Base-by-base conservation (phyloP, 176 grass and related monocot species). In the Ensete glaucum region DNA sequence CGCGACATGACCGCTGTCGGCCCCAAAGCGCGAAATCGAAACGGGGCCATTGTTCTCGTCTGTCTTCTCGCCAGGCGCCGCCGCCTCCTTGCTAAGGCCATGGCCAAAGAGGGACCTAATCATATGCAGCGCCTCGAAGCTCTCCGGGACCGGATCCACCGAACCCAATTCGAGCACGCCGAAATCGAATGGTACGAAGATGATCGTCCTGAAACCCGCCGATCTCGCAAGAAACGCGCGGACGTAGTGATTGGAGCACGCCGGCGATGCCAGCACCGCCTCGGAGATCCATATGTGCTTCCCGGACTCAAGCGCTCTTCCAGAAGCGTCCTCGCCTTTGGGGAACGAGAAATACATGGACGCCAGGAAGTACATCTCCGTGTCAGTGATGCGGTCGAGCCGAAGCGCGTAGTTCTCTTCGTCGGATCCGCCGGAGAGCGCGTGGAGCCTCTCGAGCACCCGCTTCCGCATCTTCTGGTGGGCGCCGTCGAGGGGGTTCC, bases 381-480 rank as follows among this genome's bases (percentile, higher is more conserved):
- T 60, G 22, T 62, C 49, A 11, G 75, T 77, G 49, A 77, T 60
- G 59, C 60, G 75, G 21, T 77, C 75, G 7, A 77, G 75, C 48
- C 62, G 60, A 20, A 77, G 75, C 1, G 75, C 75, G 75, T 66
- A 77, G 55, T 66, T 77, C 75, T 77, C 75, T 5, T 77, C 75
- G 19, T 77, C 60, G 20, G 75, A 60, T 2, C 60, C 75, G 11
- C 75, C 75, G 43, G 60, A 53, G n/a, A 77, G 59, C 59, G n/a
- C 49, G 48, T 77, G 75, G 29, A 77, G 75, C 48, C 54, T 59
- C 75, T 77, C 59, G 29, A 77, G 59, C 60, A 77, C 75, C 59
- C 75, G 75, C 75, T 77, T 77, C 48, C 75, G 75, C 75, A 77
- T 77, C 60, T 53, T 77, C 75, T 77, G 75, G 21, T 26, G 48